These are phyloP conservation scores for Ochetophila trinervis DNA, from an alignment of 306 rosid species.

Conservation along the genomic window DNA sequence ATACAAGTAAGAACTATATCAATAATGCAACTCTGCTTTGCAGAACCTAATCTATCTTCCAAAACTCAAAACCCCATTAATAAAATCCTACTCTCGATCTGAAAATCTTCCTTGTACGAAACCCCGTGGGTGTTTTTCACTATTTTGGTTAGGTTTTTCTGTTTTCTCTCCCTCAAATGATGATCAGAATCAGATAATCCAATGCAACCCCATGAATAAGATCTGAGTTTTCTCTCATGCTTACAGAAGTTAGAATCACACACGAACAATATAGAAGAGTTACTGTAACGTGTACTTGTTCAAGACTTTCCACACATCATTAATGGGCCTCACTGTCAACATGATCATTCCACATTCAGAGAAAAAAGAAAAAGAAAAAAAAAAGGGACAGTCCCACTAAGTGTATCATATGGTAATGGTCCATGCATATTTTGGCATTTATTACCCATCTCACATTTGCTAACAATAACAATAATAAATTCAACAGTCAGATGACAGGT, in stretches of 20 bases:
- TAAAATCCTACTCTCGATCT: no score
- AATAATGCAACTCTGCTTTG: neutral
- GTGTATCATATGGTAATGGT: conserved; percentile 38
- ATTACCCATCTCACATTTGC: conserved; percentile 76
- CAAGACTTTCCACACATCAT: conserved; percentile 50
- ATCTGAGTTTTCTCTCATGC: neutral
- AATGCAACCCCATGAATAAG: neutral
- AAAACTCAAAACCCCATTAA: no score
- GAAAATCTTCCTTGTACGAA: no score
- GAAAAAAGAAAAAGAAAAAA: conserved; percentile 18
- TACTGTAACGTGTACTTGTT: conserved; percentile 43
- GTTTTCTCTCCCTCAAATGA: no score
- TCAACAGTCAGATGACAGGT: conserved; percentile 48
- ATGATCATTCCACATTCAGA: conserved; percentile 44
- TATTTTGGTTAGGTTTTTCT: no score
- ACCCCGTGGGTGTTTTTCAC: no score
- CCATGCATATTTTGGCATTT: conserved; percentile 71
- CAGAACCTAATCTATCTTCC: no score
- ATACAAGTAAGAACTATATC: conserved; percentile 17
- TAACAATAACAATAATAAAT: conserved; percentile 63
- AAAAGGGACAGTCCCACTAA: conserved; percentile 31
- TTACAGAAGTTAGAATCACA: neutral
- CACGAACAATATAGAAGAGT: neutral
- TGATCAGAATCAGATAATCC: neutral
- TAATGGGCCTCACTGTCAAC: conserved; percentile 47